Percentiles rank a stretch among this genome's conserved stretches.
Evolutionary conservation across 2,329 filamentous ascomycete genomes (phyloP).

Genomic region (Zalaria obscura): DNA sequence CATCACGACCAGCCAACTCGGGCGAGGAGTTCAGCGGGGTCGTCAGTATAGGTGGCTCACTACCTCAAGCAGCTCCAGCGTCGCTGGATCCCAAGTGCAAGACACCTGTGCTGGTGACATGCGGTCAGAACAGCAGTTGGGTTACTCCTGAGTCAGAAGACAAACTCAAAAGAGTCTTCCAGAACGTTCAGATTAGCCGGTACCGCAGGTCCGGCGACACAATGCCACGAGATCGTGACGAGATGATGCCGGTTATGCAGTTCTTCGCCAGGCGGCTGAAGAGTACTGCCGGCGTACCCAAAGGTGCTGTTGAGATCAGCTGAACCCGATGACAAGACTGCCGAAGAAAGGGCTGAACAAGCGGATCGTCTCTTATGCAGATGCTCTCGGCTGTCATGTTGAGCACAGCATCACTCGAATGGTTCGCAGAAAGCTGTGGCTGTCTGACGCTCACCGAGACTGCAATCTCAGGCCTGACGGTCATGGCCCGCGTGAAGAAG

Average conservation of each 20-base stretch:
- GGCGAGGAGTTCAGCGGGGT: constrained; percentile 39
- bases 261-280: constrained; percentile 56
- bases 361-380: no score
- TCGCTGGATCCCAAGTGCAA: constrained; percentile 36
- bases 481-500: no score
- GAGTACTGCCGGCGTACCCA: constrained; percentile 38
- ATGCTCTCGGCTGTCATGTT: no score
- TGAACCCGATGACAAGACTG: background rate
- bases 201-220: constrained; percentile 59
- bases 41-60: constrained; percentile 46
- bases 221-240: constrained; percentile 73
- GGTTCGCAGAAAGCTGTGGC: no score
- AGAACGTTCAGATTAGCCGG: constrained; percentile 49
- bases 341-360: no score
- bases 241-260: constrained; percentile 83
- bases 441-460: no score
- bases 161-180: constrained; percentile 39
- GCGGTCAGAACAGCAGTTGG: constrained; percentile 30
- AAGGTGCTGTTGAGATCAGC: constrained; percentile 35
- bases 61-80: constrained; percentile 35
- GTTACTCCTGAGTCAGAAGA: constrained; percentile 50
- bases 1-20: background rate
- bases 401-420: no score
- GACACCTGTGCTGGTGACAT: constrained; percentile 51
- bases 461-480: no score